Evolutionary conservation across 306 rosid genomes (phyloP).

Genomic region (Prunus davidiana): DNA sequence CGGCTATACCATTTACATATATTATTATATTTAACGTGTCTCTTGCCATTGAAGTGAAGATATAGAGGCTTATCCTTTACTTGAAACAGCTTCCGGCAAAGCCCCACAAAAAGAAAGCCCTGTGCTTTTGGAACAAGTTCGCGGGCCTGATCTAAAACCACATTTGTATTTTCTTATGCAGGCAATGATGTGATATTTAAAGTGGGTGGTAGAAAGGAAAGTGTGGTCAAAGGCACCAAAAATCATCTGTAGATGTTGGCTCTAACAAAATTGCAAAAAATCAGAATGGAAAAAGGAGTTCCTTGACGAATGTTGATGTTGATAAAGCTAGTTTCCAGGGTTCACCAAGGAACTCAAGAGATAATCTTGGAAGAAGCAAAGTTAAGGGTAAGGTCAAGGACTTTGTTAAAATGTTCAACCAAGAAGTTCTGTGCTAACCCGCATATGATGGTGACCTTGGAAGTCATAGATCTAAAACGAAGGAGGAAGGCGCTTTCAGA

Average conservation of each 20-base stretch:
- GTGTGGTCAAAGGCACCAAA: slow-evolving; percentile 30
- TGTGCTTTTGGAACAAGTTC: slow-evolving; percentile 20
- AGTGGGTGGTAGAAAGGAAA: not conserved
- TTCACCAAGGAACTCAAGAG: slow-evolving; percentile 21
- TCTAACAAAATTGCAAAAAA: slow-evolving; percentile 33
- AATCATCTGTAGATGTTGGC: slow-evolving; percentile 28
- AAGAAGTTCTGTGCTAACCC: slow-evolving; percentile 47
- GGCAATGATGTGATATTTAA: slow-evolving; percentile 29
- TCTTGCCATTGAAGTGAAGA: slow-evolving; percentile 19
- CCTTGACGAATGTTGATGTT: slow-evolving; percentile 29
- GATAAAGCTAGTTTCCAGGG: slow-evolving; percentile 37
- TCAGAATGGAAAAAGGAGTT: slow-evolving; percentile 32
- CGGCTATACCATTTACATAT: too few species aligned
- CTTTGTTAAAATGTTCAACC: slow-evolving; percentile 79
- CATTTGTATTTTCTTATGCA: slow-evolving; percentile 24
- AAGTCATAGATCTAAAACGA: slow-evolving; percentile 34
- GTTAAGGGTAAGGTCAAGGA: slow-evolving; percentile 73
- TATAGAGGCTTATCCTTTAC: slow-evolving; percentile 29
- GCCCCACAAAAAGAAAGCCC: slow-evolving; percentile 24
- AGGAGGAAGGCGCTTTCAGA: slow-evolving; percentile 28
- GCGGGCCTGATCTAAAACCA: slow-evolving; percentile 34
- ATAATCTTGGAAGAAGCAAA: slow-evolving; percentile 42
- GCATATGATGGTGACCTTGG: slow-evolving; percentile 33
- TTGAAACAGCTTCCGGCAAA: slow-evolving; percentile 19
- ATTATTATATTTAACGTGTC: not conserved